Conservation (phyloP, 2,329 filamentous ascomycete genomes). For the Coniochaeta prunicola region DNA sequence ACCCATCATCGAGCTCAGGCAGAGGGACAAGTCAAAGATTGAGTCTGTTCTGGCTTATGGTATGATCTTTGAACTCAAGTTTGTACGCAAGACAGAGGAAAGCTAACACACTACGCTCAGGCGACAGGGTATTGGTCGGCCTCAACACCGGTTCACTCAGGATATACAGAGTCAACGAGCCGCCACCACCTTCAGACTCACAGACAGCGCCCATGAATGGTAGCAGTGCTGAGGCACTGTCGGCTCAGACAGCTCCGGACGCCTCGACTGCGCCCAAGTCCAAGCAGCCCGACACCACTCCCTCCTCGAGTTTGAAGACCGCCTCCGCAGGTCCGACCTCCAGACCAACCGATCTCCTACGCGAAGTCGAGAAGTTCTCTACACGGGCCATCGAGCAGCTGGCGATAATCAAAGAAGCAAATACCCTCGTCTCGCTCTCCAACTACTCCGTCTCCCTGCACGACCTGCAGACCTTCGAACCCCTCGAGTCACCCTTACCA, state of each 20-base stretch:
- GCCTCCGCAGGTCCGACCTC: constrained; percentile 18
- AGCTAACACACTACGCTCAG: constrained; percentile 21
- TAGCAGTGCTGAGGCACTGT: constrained; percentile 14
- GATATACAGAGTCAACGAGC: constrained; percentile 84
- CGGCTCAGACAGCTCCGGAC: constrained; percentile 10
- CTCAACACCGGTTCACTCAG: constrained; percentile 83
- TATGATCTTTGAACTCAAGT: constrained; percentile 27
- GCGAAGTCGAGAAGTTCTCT: constrained; percentile 92
- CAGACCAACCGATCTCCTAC: constrained; percentile 72
- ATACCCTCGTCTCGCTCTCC: constrained; percentile 82
- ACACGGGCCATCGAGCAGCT: constrained; percentile 86
- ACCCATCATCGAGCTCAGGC: constrained; percentile 93
- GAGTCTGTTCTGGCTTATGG: constrained; percentile 91
- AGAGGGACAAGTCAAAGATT: constrained; percentile 93
- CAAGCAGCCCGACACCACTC: constrained; percentile 3
- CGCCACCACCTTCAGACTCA: constrained; percentile 24
- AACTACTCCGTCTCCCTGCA: constrained; percentile 86
- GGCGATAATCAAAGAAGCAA: constrained; percentile 91
- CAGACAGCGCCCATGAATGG: constrained; percentile 19
- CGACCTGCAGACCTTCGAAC: constrained; percentile 76
- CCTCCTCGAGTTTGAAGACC: constrained; percentile 6
- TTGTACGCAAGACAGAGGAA: neutral
- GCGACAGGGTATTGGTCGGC: constrained; percentile 86
- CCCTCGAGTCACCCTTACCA: constrained; percentile 67
- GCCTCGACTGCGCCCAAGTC: constrained; percentile 3